These are phyloP conservation scores for Chrysosporium queenslandicum DNA, from an alignment of 2,329 filamentous ascomycete species.

Conservation along the genomic window DNA sequence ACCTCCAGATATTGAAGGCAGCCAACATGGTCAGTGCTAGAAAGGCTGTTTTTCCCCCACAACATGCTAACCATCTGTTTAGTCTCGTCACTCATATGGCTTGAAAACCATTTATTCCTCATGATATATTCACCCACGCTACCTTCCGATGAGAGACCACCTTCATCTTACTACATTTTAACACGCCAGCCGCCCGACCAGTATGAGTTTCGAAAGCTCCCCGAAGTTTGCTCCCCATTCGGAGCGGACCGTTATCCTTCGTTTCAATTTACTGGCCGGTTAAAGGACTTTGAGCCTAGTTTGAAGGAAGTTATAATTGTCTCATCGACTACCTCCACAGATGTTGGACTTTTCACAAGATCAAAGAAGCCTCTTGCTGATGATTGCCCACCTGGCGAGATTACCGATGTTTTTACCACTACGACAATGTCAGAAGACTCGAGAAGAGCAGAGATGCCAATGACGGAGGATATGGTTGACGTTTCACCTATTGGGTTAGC, in stretches of 20 bases:
- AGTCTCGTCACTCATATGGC: slow-evolving; percentile 75
- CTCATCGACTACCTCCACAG: slow-evolving; percentile 66
- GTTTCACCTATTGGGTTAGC: slow-evolving; percentile 69
- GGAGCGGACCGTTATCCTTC: slow-evolving; percentile 55
- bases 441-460: slow-evolving; percentile 63
- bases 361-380: slow-evolving; percentile 58
- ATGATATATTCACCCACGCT: slow-evolving; percentile 59
- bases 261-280: slow-evolving; percentile 65
- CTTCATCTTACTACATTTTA: slow-evolving; percentile 70
- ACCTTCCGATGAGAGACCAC: slow-evolving; percentile 44
- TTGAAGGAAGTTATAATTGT: slow-evolving; percentile 74
- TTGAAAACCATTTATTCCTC: slow-evolving; percentile 78
- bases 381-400: slow-evolving; percentile 49
- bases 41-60: neutral
- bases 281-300: slow-evolving; percentile 70
- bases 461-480: slow-evolving; percentile 55
- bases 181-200: slow-evolving; percentile 45
- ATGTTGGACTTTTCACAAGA: slow-evolving; percentile 67
- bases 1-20: slow-evolving; percentile 55
- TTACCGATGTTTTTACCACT: slow-evolving; percentile 61
- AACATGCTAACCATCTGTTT: slow-evolving; percentile 7
- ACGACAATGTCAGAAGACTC: slow-evolving; percentile 65
- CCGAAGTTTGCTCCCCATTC: slow-evolving; percentile 64
- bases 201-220: slow-evolving; percentile 64
- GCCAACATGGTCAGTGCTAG: slow-evolving; percentile 53